Evolutionary conservation across 805 yeast genomes (phyloP).

Genomic region (Wickerhamiella allomyrinae): DNA sequence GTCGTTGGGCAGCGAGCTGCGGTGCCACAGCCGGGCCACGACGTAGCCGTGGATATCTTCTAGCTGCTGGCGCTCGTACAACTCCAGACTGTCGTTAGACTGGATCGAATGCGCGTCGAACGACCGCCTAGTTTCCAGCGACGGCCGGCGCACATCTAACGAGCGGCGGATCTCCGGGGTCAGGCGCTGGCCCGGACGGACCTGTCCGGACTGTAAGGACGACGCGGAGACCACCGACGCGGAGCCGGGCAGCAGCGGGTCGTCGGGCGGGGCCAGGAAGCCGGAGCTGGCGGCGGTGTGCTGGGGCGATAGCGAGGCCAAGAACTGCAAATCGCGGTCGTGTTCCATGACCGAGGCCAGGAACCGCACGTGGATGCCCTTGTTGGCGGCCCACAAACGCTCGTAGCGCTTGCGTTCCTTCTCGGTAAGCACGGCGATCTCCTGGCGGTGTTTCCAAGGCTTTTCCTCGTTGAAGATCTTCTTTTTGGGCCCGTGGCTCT

Average conservation of each 20-base stretch:
- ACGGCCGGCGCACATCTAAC: neutral
- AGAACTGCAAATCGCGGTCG: neutral
- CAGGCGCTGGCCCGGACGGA: neutral
- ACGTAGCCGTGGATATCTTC: conserved; percentile 41
- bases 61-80: conserved; percentile 14
- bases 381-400: conserved; percentile 86
- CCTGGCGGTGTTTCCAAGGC: conserved; percentile 85
- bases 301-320: neutral
- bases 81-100: conserved; percentile 10
- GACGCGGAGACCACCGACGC: neutral
- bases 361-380: conserved; percentile 31
- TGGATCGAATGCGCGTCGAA: neutral
- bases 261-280: neutral
- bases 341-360: neutral
- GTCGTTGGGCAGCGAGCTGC: conserved; percentile 58
- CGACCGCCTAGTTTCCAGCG: neutral
- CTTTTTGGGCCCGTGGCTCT: conserved; percentile 28
- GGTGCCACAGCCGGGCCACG: conserved; percentile 64
- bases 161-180: neutral
- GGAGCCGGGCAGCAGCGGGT: neutral
- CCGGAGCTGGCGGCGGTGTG: neutral
- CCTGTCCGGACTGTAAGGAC: neutral
- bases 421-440: conserved; percentile 32
- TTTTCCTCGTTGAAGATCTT: conserved; percentile 60
- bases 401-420: conserved; percentile 76